Conservation (phyloP, 164 flowering plant genomes). For the Houttuynia cordata region DNA sequence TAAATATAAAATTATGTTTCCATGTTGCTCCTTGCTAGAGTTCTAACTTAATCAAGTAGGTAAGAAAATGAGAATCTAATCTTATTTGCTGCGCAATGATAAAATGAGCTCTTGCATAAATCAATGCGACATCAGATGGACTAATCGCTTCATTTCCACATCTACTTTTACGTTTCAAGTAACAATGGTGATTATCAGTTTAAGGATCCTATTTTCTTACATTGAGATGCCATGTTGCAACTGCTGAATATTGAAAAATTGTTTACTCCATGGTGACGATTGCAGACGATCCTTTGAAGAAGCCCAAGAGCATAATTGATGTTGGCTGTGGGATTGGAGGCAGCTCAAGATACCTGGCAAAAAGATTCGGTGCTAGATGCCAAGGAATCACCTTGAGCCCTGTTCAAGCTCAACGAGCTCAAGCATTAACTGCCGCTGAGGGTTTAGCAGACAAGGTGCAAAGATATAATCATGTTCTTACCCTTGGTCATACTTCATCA, state of each 20-base stretch:
- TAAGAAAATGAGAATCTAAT: too few species aligned
- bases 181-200: neutral
- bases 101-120: too few species aligned
- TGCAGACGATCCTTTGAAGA: slow-evolving; percentile 34
- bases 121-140: too few species aligned
- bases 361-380: slow-evolving; percentile 56
- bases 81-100: too few species aligned
- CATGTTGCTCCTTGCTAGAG: too few species aligned
- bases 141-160: too few species aligned
- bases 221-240: neutral
- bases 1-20: too few species aligned
- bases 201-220: neutral
- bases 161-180: too few species aligned
- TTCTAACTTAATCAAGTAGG: too few species aligned
- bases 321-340: slow-evolving; percentile 99
- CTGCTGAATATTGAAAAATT: neutral
- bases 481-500: neutral
- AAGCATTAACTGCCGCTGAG: slow-evolving; percentile 54
- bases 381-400: slow-evolving; percentile 86
- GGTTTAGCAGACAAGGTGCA: slow-evolving; percentile 56
- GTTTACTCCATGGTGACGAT: neutral
- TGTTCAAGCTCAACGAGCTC: slow-evolving; percentile 75
- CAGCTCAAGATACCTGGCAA: slow-evolving; percentile 79
- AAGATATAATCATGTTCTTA: neutral
- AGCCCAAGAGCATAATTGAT: slow-evolving; percentile 62